These are phyloP conservation scores for Lipomyces yamadae DNA, from an alignment of 805 yeast genomes.

Conservation along the genomic window DNA sequence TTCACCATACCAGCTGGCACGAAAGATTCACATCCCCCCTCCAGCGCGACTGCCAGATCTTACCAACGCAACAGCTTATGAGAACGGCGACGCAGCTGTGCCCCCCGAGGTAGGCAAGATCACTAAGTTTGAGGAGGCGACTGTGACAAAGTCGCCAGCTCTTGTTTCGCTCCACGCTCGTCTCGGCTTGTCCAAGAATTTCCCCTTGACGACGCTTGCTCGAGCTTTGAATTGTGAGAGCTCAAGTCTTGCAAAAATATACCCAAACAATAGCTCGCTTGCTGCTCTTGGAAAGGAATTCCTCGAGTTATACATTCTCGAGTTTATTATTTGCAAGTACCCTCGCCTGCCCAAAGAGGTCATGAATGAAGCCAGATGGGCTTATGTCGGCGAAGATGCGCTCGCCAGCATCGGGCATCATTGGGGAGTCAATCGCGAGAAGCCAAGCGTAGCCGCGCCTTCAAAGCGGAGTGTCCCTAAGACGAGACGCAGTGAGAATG, in stretches of 20 bases:
- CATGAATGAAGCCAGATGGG: constrained; percentile 73
- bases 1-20: neutral
- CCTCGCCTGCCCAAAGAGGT: constrained; percentile 90
- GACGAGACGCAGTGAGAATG: constrained; percentile 17
- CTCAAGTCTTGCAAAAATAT: constrained; percentile 49
- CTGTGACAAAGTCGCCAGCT: constrained; percentile 52
- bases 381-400: constrained; percentile 71
- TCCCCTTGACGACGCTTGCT: constrained; percentile 70
- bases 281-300: constrained; percentile 81
- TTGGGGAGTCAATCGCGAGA: constrained; percentile 89
- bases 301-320: constrained; percentile 74
- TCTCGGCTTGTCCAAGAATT: constrained; percentile 62
- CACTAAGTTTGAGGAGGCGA: neutral
- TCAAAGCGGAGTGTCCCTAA: neutral
- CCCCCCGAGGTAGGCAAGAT: neutral
- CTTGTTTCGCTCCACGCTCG: constrained; percentile 80
- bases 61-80: neutral
- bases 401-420: constrained; percentile 66
- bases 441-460: constrained; percentile 49
- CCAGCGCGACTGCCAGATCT: neutral
- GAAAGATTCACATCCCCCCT: neutral
- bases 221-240: constrained; percentile 71
- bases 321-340: constrained; percentile 71
- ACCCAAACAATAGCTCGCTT: constrained; percentile 76
- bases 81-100: neutral